phyloP scores from a whole-genome alignment of 106 monocot genomes.

The Dioscorea alata region DNA sequence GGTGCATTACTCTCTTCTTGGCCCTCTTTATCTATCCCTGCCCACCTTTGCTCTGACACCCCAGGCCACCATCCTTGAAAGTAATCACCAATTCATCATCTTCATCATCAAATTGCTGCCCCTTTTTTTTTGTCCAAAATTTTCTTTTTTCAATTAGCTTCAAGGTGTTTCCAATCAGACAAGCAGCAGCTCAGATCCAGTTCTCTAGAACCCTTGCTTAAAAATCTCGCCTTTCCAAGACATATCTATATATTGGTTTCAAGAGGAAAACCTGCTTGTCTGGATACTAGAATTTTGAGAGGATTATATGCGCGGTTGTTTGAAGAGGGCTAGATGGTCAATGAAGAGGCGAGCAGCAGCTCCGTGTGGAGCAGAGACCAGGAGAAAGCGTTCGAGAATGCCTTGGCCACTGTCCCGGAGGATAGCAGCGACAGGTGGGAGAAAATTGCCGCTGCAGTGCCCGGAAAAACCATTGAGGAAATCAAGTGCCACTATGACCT shows the following conservation, averaged over 20 bases:
- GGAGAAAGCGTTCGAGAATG: slow-evolving; percentile 88
- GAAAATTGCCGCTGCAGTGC: slow-evolving; percentile 52
- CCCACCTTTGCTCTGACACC: not conserved
- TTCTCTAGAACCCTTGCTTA: not conserved
- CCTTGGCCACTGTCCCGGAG: slow-evolving; percentile 37
- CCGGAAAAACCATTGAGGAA: slow-evolving; percentile 57
- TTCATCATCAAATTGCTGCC: not conserved
- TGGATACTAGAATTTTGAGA: not conserved
- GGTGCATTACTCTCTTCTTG: slow-evolving; percentile 9
- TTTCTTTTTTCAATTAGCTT: not conserved
- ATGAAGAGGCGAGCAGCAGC: slow-evolving; percentile 48
- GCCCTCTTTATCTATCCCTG: slow-evolving; percentile 9
- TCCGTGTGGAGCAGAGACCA: slow-evolving; percentile 74
- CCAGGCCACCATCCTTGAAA: not conserved
- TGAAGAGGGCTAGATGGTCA: slow-evolving; percentile 16
- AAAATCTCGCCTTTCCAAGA: not conserved
- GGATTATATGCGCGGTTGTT: slow-evolving; percentile 5
- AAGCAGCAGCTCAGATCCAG: not conserved
- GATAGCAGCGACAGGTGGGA: slow-evolving; percentile 49
- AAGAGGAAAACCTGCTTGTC: slow-evolving; percentile 1
- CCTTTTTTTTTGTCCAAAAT: not conserved
- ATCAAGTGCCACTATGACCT: slow-evolving; percentile 67
- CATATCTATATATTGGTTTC: not conserved
- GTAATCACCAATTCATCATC: not conserved
- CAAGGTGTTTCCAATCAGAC: not conserved